Conservation (phyloP, 768 basidiomycete species). For the Mycena metata region DNA sequence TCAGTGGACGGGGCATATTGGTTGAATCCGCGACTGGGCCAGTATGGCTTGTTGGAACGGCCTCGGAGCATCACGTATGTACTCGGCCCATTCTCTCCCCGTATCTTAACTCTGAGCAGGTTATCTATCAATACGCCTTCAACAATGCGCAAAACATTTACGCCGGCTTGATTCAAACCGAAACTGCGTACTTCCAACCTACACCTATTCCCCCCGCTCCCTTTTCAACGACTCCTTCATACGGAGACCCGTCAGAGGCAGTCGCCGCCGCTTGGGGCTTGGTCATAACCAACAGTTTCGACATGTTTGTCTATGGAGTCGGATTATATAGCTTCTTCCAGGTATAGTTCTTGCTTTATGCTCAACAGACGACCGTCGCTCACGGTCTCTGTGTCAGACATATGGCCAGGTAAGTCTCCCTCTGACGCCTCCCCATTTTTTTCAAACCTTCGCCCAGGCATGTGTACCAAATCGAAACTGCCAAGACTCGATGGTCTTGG, state of each 20-base stretch:
- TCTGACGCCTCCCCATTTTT: neutral
- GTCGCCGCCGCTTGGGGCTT: slow-evolving; percentile 56
- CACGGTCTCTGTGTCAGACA: neutral
- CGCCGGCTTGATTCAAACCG: slow-evolving; percentile 67
- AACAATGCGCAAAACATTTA: slow-evolving; percentile 61
- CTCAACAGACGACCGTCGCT: no score
- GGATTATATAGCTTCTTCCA: slow-evolving; percentile 69
- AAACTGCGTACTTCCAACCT: slow-evolving; percentile 68
- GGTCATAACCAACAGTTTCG: slow-evolving; percentile 54
- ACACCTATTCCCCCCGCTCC: slow-evolving; percentile 58
- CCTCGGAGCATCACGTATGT: neutral
- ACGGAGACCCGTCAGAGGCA: slow-evolving; percentile 48
- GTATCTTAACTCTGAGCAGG: neutral
- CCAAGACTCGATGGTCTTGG: slow-evolving; percentile 45
- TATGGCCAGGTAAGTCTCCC: neutral
- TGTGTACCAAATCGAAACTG: slow-evolving; percentile 23
- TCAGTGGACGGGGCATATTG: neutral
- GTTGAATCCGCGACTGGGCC: neutral
- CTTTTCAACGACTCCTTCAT: slow-evolving; percentile 50
- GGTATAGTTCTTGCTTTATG: slow-evolving; percentile 39
- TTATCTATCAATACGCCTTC: slow-evolving; percentile 57
- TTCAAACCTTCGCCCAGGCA: neutral
- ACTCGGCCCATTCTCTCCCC: neutral
- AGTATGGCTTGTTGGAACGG: neutral
- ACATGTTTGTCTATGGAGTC: slow-evolving; percentile 63